phyloP scores from a whole-genome alignment of 139 green algal species.

The Volvox africanus region DNA sequence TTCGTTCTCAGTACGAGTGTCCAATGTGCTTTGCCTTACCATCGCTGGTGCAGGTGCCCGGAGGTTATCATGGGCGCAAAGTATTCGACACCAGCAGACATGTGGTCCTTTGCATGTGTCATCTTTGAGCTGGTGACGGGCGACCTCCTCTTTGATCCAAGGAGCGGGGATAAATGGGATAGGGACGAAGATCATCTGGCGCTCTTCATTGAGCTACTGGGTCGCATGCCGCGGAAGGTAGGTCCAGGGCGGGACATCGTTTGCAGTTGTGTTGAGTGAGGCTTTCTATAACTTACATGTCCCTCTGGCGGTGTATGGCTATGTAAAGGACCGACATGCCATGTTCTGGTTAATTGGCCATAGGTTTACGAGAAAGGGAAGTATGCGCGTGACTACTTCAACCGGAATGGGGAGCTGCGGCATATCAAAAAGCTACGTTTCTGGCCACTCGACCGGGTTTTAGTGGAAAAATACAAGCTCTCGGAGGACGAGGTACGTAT shows the following conservation, averaged over 20 bases:
- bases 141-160: constrained; percentile 97
- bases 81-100: constrained; percentile 93
- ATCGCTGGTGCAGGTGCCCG: constrained; percentile 53
- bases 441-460: constrained; percentile 93
- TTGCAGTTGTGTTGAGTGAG: no score
- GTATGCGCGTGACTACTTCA: constrained; percentile 92
- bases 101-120: constrained; percentile 98
- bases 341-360: no score
- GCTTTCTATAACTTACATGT: no score
- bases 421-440: constrained; percentile 93
- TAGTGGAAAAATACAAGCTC: constrained; percentile 96
- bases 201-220: constrained; percentile 97
- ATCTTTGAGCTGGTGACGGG: constrained; percentile 98
- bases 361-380: constrained; percentile 81
- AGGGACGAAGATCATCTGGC: constrained; percentile 99
- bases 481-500: constrained; percentile 80
- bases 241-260: neutral
- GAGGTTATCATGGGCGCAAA: constrained; percentile 76
- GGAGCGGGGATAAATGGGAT: constrained; percentile 72
- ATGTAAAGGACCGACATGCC: no score
- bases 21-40: neutral
- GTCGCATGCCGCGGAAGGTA: constrained; percentile 82
- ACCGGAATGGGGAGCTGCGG: constrained; percentile 88
- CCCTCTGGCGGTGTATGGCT: no score
- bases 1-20: no score